Base-by-base conservation (phyloP, 2,329 filamentous ascomycete species). In the Cryphonectria carpinicola region DNA sequence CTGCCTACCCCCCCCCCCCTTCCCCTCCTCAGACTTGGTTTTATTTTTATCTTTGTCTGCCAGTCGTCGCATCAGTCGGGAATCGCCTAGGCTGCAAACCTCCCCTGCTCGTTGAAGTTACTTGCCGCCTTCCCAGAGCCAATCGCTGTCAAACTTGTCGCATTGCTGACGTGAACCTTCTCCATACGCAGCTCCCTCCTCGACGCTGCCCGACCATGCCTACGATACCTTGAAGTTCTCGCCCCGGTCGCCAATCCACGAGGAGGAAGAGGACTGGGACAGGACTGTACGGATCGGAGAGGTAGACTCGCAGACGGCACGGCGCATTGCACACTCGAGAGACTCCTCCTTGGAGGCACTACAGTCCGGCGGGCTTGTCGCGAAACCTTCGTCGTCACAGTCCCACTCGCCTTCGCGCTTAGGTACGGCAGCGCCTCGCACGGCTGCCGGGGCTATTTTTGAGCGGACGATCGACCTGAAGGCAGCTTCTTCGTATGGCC, bases 401-500 rank as follows among this genome's bases (percentile, higher is more conserved):
- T 58, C 73, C 10, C 66, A 71, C 13, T 72, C 78, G 39, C 77
- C 76, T 43, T 77, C 77, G n/a, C 74, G 81, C 79, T 74, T 84
- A 60, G 83, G 84, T 75, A 77, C 79, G 49, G 77, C 82, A 49
- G 75, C 81, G 46, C 80, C 83, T 70, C 83, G 85, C 72, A 78
- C 80, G 39, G 81, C 76, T 56, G 76, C 84, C 37, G 82, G 79
- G 69, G 80, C 80, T 43, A 79, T 84, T 66, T 80, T 85, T 71
- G 87, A 89, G 75, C 84, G 87, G 74, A 78, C 84, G n/a, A 80
- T 85, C 71, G 88, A 90, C 74, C 84, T 83, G 64, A 90, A 89
- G 77, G 81, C 81, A 60, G 82, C 82, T 46, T 77, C 84, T 35
- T 70, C 68, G 6, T 90, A 98, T 85, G 93, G 93, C 71, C 95